A percentile compares a stretch with the other conserved stretches of the same genome.
phyloP scores from a whole-genome alignment of 148 eudicot species.

The Rhododendron griersonianum region DNA sequence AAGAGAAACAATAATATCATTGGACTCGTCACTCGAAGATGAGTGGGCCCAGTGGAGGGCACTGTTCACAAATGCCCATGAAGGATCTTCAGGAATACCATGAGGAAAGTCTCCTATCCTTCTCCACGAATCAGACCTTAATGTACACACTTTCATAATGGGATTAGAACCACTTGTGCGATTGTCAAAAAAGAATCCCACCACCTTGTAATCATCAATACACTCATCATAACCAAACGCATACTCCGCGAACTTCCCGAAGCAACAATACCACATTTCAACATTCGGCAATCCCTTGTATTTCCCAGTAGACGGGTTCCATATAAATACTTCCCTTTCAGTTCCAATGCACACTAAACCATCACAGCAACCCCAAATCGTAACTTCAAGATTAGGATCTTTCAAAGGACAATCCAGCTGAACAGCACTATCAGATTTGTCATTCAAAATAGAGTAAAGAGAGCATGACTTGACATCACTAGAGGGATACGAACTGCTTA shows the following conservation, averaged over 20 bases:
- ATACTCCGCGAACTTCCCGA: background rate
- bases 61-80: too few relatives aligned
- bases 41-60: too few relatives aligned
- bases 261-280: too few relatives aligned
- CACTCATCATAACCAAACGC: background rate
- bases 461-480: background rate
- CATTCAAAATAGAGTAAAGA: background rate
- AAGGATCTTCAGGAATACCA: too few relatives aligned
- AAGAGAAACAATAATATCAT: too few relatives aligned
- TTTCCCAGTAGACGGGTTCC: background rate
- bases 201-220: background rate
- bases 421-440: background rate
- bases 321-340: background rate
- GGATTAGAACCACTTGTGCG: background rate
- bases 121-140: too few relatives aligned
- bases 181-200: background rate
- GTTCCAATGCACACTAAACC: background rate
- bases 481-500: too few relatives aligned
- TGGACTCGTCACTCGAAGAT: too few relatives aligned
- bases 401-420: background rate
- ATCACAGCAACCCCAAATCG: background rate
- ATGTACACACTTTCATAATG: background rate
- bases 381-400: background rate
- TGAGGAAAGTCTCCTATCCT: too few relatives aligned
- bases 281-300: background rate